Evolutionary conservation across 2,329 filamentous ascomycete species (phyloP).

Genomic region (Penicillium decumbens): DNA sequence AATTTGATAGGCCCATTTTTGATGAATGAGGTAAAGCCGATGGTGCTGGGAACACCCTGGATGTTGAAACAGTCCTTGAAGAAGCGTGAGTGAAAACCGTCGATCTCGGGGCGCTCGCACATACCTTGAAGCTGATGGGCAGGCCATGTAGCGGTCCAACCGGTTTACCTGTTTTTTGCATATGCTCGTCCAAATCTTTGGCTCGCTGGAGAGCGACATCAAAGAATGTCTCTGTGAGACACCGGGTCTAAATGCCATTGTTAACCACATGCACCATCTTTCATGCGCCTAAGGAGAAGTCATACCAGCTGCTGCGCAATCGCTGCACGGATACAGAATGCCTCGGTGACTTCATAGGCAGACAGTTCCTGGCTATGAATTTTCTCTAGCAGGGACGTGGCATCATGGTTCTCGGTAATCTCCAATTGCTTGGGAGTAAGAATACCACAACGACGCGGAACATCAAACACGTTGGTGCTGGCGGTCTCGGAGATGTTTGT

Average conservation of each 20-base stretch:
- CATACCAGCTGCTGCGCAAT: constrained; percentile 30
- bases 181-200: background rate
- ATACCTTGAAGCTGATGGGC: constrained; percentile 24
- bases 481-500: background rate
- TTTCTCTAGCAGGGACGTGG: constrained; percentile 4
- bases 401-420: constrained; percentile 37
- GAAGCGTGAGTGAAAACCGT: background rate
- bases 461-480: constrained; percentile 7
- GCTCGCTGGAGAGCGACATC: background rate
- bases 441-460: constrained; percentile 37
- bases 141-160: background rate
- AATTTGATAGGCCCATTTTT: constrained; percentile 7
- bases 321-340: constrained; percentile 39
- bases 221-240: constrained; percentile 30
- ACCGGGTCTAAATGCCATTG: constrained; percentile 10
- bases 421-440: constrained; percentile 40
- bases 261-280: background rate
- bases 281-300: background rate
- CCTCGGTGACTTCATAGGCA: constrained; percentile 12
- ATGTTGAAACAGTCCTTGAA: constrained; percentile 16
- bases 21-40: constrained; percentile 22
- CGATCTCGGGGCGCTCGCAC: background rate
- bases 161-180: background rate
- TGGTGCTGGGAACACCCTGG: constrained; percentile 13
- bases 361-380: constrained; percentile 4